A percentile compares a stretch with the other conserved stretches of the same genome.
phyloP scores from a whole-genome alignment of 106 monocot genomes.

The Gastrodia elata region DNA sequence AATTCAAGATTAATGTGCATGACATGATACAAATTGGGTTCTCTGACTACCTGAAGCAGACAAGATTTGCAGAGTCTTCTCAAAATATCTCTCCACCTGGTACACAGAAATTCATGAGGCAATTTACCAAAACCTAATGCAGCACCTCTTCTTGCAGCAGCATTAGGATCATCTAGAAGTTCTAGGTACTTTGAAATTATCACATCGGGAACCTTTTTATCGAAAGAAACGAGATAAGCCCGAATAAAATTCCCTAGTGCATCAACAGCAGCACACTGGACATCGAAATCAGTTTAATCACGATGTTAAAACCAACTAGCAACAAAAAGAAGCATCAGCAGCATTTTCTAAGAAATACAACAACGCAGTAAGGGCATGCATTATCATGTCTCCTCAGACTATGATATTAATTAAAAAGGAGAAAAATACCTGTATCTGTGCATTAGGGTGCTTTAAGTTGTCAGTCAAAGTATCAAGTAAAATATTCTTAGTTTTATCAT shows the following conservation, averaged over 20 bases:
- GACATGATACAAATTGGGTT: not conserved
- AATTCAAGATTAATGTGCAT: not conserved
- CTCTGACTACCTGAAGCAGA: conserved; percentile 50
- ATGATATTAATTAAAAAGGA: conserved; percentile 2
- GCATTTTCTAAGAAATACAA: not conserved
- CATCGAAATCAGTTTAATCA: conserved; percentile 9
- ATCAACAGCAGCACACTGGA: conserved; percentile 75
- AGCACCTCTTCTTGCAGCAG: conserved; percentile 92
- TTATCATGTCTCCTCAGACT: not conserved
- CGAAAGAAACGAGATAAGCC: conserved; percentile 44
- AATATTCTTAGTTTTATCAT: conserved; percentile 49
- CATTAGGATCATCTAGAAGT: conserved; percentile 80
- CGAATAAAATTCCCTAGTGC: conserved; percentile 70
- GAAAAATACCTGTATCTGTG: conserved; percentile 76
- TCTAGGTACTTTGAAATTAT: conserved; percentile 53
- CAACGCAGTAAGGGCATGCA: not conserved
- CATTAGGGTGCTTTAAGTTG: conserved; percentile 92
- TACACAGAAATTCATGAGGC: conserved; percentile 50
- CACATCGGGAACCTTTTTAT: conserved; percentile 30
- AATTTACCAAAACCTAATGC: conserved; percentile 83
- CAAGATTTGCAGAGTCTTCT: conserved; percentile 61
- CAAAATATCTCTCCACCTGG: conserved; percentile 46
- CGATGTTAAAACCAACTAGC: not conserved
- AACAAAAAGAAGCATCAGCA: not conserved
- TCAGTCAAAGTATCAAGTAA: conserved; percentile 85